Conservation (phyloP, 2,329 filamentous ascomycete genomes). For the Fonsecaea nubica region DNA sequence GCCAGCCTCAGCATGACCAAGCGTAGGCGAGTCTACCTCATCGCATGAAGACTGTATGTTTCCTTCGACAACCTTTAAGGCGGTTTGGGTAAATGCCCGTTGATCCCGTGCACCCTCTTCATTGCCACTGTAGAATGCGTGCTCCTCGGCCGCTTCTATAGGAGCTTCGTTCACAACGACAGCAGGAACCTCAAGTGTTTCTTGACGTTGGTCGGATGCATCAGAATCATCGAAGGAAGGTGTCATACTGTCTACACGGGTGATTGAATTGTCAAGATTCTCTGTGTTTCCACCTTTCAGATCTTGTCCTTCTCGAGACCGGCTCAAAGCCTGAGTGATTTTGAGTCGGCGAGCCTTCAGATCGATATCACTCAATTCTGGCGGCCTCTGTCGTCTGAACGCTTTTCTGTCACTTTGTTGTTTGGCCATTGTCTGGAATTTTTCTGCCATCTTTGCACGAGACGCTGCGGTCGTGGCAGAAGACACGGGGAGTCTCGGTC, state of each 20-base stretch:
- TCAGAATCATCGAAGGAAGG: conserved; percentile 32
- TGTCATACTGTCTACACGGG: conserved; percentile 25
- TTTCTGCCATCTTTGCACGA: conserved; percentile 68
- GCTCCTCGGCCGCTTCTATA: conserved; percentile 28
- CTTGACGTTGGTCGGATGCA: conserved; percentile 10
- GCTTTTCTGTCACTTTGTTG: conserved; percentile 45
- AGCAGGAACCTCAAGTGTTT: conserved; percentile 30
- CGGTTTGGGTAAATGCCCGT: conserved; percentile 41
- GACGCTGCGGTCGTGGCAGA: conserved; percentile 74
- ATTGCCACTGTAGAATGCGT: conserved; percentile 26
- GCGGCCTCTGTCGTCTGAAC: conserved; percentile 54
- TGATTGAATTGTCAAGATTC: conserved; percentile 19
- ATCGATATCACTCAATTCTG: conserved; percentile 77
- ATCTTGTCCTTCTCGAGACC: conserved; percentile 46
- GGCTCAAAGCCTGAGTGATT: conserved; percentile 84
- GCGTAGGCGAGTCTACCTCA: conserved; percentile 53
- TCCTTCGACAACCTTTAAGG: conserved; percentile 33
- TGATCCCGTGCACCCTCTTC: conserved; percentile 31
- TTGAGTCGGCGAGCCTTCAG: conserved; percentile 81
- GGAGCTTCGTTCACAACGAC: conserved; percentile 32
- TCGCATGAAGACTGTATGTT: conserved; percentile 17
- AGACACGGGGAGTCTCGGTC: conserved; percentile 80
- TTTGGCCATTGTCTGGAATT: conserved; percentile 55
- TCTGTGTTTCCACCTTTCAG: conserved; percentile 19
- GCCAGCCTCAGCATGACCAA: conserved; percentile 49